Conservation (phyloP, 1,284 basidiomycete genomes). For the Trichosporon coremiiforme region DNA sequence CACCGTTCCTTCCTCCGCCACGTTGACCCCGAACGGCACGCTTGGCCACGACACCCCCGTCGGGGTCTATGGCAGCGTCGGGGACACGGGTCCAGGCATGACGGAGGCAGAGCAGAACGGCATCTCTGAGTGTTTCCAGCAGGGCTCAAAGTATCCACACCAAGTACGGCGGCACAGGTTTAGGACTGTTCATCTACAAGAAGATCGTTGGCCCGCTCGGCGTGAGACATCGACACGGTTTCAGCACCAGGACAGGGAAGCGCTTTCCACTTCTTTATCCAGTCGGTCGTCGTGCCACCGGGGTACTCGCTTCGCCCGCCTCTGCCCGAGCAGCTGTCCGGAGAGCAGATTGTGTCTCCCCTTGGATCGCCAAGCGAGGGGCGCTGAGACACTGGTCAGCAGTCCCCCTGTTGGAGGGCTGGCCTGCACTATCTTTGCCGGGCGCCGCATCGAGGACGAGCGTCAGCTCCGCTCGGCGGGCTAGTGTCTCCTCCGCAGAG, state of each 20-base stretch:
- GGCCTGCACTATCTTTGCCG: neutral
- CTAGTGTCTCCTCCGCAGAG: neutral
- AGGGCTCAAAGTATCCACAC: conserved; percentile 45
- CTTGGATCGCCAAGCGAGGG: neutral
- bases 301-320: neutral
- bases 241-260: conserved; percentile 37
- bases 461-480: neutral
- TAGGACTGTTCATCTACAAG: conserved; percentile 47
- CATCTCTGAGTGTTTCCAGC: conserved; percentile 52
- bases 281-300: neutral
- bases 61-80: conserved; percentile 49
- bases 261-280: conserved; percentile 57
- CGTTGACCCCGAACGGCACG: conserved; percentile 35
- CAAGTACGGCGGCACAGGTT: conserved; percentile 44
- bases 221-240: conserved; percentile 43
- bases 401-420: neutral
- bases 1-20: conserved; percentile 19
- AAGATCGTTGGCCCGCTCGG: conserved; percentile 40
- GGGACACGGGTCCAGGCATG: conserved; percentile 56
- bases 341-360: neutral
- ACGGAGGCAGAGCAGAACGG: conserved; percentile 44
- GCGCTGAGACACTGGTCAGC: no score
- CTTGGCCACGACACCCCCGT: conserved; percentile 40
- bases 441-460: neutral
- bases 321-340: neutral